Evolutionary conservation across 192 early-diverging fungal species (phyloP).

Genomic region (Gamsiella multidivaricata): DNA sequence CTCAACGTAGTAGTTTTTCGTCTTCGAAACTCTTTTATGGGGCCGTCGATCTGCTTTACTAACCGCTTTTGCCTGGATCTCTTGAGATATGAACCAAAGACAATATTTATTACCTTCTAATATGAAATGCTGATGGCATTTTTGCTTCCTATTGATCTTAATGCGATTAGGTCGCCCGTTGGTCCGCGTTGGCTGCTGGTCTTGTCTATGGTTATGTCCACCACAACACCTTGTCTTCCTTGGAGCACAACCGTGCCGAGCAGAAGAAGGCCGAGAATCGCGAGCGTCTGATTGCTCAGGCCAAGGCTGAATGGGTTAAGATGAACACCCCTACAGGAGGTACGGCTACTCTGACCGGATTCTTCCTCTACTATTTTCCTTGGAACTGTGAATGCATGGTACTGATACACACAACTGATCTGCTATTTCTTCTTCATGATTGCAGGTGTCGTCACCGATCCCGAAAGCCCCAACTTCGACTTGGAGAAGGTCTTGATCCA

Average conservation of each 20-base stretch:
- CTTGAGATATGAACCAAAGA: too few species aligned
- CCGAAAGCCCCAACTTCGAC: conserved; percentile 69
- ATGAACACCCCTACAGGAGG: conserved; percentile 62
- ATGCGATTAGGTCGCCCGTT: conserved; percentile 63
- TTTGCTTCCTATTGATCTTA: neutral
- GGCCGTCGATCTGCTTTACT: neutral
- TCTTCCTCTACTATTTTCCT: too few species aligned
- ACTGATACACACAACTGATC: neutral
- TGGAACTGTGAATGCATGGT: neutral
- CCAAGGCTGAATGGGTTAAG: conserved; percentile 79
- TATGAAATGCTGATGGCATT: too few species aligned
- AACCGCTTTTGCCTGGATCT: too few species aligned
- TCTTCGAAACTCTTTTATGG: neutral
- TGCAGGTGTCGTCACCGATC: conserved; percentile 60
- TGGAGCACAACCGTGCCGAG: conserved; percentile 57
- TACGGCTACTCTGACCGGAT: conserved; percentile 6
- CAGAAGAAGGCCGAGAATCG: conserved; percentile 61
- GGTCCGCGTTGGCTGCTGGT: conserved; percentile 67
- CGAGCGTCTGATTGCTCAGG: conserved; percentile 78
- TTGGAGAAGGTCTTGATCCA: conserved; percentile 66
- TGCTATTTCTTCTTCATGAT: neutral
- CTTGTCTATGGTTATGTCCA: conserved; percentile 67
- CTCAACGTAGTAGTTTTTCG: too few species aligned
- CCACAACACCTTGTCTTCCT: conserved; percentile 60
- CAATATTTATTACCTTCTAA: too few species aligned